Percentiles rank a stretch among this genome's conserved stretches.
These are phyloP conservation scores for Tuber magnatum DNA, from an alignment of 495 filamentous ascomycete genomes.

Conservation along the genomic window DNA sequence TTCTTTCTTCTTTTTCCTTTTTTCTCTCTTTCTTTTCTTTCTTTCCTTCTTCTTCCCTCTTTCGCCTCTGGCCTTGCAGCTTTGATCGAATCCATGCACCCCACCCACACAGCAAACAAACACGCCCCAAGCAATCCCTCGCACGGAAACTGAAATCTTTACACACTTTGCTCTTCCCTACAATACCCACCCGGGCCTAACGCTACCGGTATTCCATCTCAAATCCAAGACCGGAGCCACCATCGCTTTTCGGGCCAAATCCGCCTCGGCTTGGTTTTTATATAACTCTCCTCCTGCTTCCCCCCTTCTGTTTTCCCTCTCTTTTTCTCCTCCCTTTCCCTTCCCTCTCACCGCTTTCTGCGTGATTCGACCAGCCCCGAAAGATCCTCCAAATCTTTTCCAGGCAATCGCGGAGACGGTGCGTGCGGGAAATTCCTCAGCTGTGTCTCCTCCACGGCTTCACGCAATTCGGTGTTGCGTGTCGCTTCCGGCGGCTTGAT, in stretches of 20 bases:
- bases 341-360: slow-evolving; percentile 35
- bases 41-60: background rate
- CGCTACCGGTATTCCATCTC: slow-evolving; percentile 3
- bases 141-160: background rate
- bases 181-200: background rate
- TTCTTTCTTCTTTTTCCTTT: no score
- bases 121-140: background rate
- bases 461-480: slow-evolving; percentile 38
- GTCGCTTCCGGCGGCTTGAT: slow-evolving; percentile 33
- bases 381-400: slow-evolving; percentile 40
- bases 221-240: background rate
- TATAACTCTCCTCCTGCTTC: slow-evolving; percentile 29
- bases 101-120: no score
- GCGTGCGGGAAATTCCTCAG: slow-evolving; percentile 35
- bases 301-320: slow-evolving; percentile 29
- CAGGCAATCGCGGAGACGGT: slow-evolving; percentile 39
- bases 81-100: background rate
- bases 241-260: background rate
- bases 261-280: slow-evolving; percentile 29
- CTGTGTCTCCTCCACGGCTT: slow-evolving; percentile 30
- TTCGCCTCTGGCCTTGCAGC: background rate
- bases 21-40: background rate
- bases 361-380: slow-evolving; percentile 39
- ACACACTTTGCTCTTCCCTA: background rate
- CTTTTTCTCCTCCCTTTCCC: slow-evolving; percentile 17